A percentile compares a stretch with the other conserved stretches of the same genome.
Evolutionary conservation across 129 eudicot genomes (phyloP).

Genomic region (Helianthus annuus): HanXRQr2.0-SUNRISE NC_035433.2:57647581-57648080

Average conservation of each 20-base stretch:
- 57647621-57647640: not conserved
- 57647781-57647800: slow-evolving; percentile 98
- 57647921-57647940: slow-evolving; percentile 1
- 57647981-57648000: slow-evolving; percentile 90
- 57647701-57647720: slow-evolving; percentile 80
- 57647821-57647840: slow-evolving; percentile 35
- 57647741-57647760: slow-evolving; percentile 87
- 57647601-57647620: not conserved
- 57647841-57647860: not conserved
- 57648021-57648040: slow-evolving; percentile 96
- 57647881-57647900: not conserved
- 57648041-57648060: slow-evolving; percentile 88
- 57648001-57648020: slow-evolving; percentile 95
- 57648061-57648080: slow-evolving; percentile 9
- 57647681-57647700: slow-evolving; percentile 15
- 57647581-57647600: not conserved
- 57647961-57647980: slow-evolving; percentile 95
- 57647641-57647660: not conserved
- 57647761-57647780: slow-evolving; percentile 96
- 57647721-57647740: slow-evolving; percentile 94
- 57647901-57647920: not conserved
- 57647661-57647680: slow-evolving; percentile 6
- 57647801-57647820: slow-evolving; percentile 96
- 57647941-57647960: slow-evolving; percentile 47
- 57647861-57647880: not conserved